Evolutionary conservation across 768 basidiomycete genomes (phyloP).

Genomic region (Paxillus ammoniavirescens): DNA sequence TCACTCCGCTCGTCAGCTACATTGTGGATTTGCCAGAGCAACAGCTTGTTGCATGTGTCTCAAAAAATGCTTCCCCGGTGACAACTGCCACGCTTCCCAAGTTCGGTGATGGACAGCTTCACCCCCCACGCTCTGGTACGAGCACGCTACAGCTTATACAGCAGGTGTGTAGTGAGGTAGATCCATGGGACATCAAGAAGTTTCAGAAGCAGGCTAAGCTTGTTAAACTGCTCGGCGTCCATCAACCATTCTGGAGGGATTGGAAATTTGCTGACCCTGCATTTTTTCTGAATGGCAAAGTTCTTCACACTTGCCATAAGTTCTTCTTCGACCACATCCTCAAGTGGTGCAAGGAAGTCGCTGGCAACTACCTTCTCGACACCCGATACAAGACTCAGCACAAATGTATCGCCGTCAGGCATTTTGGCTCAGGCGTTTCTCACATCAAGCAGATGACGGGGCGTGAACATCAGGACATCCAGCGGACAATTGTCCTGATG

Average conservation of each 20-base stretch:
- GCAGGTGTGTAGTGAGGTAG: background rate
- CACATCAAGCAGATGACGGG: conserved; percentile 41
- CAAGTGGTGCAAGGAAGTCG: conserved; percentile 8
- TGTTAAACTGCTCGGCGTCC: background rate
- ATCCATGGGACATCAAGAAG: conserved; percentile 26
- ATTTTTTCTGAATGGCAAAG: background rate
- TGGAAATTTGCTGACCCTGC: background rate
- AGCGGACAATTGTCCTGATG: conserved; percentile 29
- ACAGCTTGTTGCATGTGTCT: conserved; percentile 6
- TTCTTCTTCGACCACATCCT: conserved; percentile 10
- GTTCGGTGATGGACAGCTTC: conserved; percentile 12
- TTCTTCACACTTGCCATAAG: conserved; percentile 9
- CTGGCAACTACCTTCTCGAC: background rate
- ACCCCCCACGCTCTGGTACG: no score
- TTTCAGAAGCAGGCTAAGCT: conserved; percentile 13
- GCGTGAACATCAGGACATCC: conserved; percentile 37
- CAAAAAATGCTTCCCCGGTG: conserved; percentile 13
- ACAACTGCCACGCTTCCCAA: conserved; percentile 1
- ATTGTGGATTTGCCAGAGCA: conserved; percentile 21
- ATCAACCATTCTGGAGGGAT: background rate
- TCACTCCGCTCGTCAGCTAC: conserved; percentile 13
- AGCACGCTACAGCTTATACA: no score
- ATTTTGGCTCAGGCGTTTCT: conserved; percentile 39
- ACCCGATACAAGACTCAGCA: background rate
- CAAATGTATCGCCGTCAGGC: conserved; percentile 25